Conservation (phyloP, 1,139 yeast species). For the Zygotorulaspora mrakii region DNA sequence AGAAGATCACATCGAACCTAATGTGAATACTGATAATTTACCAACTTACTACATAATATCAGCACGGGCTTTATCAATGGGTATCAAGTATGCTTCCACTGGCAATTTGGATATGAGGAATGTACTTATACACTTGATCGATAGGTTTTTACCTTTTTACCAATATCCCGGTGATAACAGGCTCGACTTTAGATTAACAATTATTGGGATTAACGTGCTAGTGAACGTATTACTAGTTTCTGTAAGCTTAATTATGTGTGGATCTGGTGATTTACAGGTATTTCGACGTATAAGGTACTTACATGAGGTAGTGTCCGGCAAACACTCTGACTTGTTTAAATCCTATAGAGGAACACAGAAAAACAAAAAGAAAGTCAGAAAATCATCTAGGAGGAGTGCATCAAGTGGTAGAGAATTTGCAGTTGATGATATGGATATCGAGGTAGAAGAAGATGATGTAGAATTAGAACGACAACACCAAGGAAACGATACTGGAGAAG, state of each 20-base stretch:
- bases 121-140: constrained; percentile 59
- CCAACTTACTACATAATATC: constrained; percentile 65
- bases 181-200: constrained; percentile 61
- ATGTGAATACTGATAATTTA: constrained; percentile 59
- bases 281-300: constrained; percentile 68
- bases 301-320: constrained; percentile 46
- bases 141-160: constrained; percentile 54
- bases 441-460: constrained; percentile 10
- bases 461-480: constrained; percentile 8
- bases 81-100: constrained; percentile 72
- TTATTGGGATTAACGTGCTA: constrained; percentile 53
- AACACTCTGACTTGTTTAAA: constrained; percentile 28
- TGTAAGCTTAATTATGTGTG: constrained; percentile 76
- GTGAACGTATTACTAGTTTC: constrained; percentile 62
- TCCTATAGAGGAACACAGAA: constrained; percentile 5
- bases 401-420: no score
- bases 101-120: constrained; percentile 53
- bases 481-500: constrained; percentile 11
- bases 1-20: constrained; percentile 26
- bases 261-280: constrained; percentile 81
- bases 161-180: constrained; percentile 44
- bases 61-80: constrained; percentile 73
- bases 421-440: constrained; percentile 5
- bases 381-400: constrained; percentile 8
- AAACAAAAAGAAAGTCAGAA: constrained; percentile 1